A percentile compares a stretch with the other conserved stretches of the same genome.
phyloP scores from a whole-genome alignment of 768 basidiomycete genomes.

The Xerocomus brunneocitrinus region DNA sequence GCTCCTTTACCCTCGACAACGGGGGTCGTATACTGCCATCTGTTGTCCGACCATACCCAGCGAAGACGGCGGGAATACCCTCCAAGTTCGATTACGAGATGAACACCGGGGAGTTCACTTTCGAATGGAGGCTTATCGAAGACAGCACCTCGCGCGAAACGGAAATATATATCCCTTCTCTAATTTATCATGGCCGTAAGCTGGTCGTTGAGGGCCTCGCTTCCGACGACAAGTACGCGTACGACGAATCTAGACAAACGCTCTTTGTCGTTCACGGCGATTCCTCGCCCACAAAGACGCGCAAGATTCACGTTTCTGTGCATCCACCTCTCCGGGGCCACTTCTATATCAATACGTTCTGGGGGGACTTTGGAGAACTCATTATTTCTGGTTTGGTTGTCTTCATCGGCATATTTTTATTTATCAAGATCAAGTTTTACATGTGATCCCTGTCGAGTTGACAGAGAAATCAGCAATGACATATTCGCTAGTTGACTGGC shows the following conservation, averaged over 20 bases:
- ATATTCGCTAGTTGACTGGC: too few species aligned
- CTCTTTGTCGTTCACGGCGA: conserved; percentile 57
- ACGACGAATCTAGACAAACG: conserved; percentile 70
- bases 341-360: conserved; percentile 60
- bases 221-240: conserved; percentile 45
- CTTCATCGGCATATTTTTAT: conserved; percentile 28
- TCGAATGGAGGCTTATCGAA: conserved; percentile 48
- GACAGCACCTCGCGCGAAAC: conserved; percentile 52
- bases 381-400: conserved; percentile 30
- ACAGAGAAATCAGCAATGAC: not conserved
- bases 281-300: conserved; percentile 35
- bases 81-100: conserved; percentile 70
- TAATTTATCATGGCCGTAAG: conserved; percentile 52
- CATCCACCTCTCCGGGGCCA: conserved; percentile 46
- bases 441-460: conserved; percentile 12
- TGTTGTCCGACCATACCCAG: conserved; percentile 85
- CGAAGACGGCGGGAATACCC: conserved; percentile 87
- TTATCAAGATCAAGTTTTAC: conserved; percentile 28
- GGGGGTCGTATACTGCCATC: conserved; percentile 75
- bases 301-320: conserved; percentile 52
- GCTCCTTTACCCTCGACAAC: conserved; percentile 69
- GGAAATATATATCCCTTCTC: conserved; percentile 76
- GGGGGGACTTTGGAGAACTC: conserved; percentile 49
- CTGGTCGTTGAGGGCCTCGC: conserved; percentile 56
- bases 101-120: conserved; percentile 62